Evolutionary conservation across 2,329 filamentous ascomycete genomes (phyloP).

Genomic region (Trichoderma aggressivum): DNA sequence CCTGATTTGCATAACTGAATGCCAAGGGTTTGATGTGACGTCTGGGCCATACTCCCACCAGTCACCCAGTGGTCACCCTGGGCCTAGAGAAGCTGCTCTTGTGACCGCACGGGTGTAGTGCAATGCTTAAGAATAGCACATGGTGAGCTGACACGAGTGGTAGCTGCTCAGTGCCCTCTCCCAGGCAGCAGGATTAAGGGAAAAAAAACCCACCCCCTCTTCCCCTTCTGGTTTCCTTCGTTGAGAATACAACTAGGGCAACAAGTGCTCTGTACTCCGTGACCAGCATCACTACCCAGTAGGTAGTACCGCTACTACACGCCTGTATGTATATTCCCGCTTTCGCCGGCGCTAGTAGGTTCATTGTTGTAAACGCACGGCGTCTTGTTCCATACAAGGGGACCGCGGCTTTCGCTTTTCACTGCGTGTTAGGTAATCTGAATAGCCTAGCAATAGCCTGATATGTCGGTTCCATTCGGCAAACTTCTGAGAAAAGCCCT

Average conservation of each 20-base stretch:
- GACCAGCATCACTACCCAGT: not conserved
- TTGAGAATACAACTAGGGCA: not conserved
- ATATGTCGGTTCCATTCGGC: slow-evolving; percentile 13
- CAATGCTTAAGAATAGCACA: not conserved
- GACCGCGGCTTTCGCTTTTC: not conserved
- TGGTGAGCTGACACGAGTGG: not conserved
- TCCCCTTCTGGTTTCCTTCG: not conserved
- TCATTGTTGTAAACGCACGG: not conserved
- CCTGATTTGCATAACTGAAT: slow-evolving; percentile 7
- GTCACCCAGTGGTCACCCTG: not conserved
- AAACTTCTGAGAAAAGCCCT: slow-evolving; percentile 4
- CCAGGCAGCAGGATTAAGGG: slow-evolving; percentile 10
- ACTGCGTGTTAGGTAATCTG: slow-evolving; percentile 2
- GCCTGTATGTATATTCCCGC: slow-evolving; percentile 12
- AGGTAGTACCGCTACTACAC: not conserved
- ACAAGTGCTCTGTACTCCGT: not conserved
- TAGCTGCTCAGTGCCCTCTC: not conserved
- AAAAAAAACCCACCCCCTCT: not conserved
- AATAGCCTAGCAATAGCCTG: slow-evolving; percentile 8
- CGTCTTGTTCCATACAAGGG: not conserved
- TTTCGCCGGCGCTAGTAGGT: slow-evolving; percentile 10
- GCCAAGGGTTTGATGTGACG: not conserved
- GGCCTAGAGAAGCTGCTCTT: not conserved
- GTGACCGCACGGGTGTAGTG: not conserved
- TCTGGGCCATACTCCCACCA: not conserved